Base-by-base conservation (phyloP, 2,329 filamentous ascomycete genomes). In the Stachybotrys chartarum region DNA sequence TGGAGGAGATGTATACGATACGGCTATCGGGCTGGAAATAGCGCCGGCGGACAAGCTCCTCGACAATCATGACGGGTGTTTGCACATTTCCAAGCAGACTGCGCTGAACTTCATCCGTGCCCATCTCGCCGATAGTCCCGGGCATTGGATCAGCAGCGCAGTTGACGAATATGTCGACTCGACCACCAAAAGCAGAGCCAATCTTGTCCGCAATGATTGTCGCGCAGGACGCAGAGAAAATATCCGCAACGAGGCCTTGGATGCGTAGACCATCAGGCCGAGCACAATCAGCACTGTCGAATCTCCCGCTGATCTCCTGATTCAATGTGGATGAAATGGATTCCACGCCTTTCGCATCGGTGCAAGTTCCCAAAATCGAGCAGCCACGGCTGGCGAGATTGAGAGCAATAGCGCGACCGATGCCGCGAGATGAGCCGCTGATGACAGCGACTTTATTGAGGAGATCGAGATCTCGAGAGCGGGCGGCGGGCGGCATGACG, bases 391-490 rank as follows among this genome's bases (percentile, higher is more conserved):
- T 61, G 0, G 66, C 65, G 3, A 69, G 57, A 30, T 68, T 61
- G 44, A 63, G 59, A 4, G 62, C 63, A 16, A 66, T 64, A 3
- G 64, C 66, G 3, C 62, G 61, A 0, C 66, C 65, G 11, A 69
- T 68, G 1, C 66, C 65, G 1, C 62, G 54, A 0, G 62, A 64
- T 14, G 58, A 57, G 3, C 62, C 61, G 64, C 66, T 7, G 78
- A 82, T 56, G 79, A 80, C 5, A 75, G 77, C 30, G 79, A 83
- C 60, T 17, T 64, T 64, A 5, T 42, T 35, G 0, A 52, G 1
- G 10, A 64, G 60, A 31, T 64, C 60, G 1, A 59, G 39, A 5
- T 63, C 53, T 7, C 59, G 57, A 5, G 18, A 1, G 16, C 51
- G 45, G 14, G 24, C 24, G 24, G 24, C 24, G 4, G 24, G 24